These are phyloP conservation scores for Coemansia sp. DNA, from an alignment of 192 early-diverging fungal species.

Conservation along the genomic window DNA sequence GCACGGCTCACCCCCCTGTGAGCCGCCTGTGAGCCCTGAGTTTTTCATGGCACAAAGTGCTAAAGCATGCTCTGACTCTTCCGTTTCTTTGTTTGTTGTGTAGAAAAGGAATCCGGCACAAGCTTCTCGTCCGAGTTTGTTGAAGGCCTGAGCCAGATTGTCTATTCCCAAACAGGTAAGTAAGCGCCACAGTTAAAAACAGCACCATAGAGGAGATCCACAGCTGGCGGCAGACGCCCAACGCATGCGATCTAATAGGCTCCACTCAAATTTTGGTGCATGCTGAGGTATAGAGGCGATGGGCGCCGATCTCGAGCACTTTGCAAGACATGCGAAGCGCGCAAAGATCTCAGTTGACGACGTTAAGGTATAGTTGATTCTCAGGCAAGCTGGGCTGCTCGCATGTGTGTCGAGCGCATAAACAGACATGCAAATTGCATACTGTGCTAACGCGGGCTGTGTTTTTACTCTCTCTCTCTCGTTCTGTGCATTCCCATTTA, in stretches of 20 bases:
- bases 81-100: background rate
- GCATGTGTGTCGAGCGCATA: too few species aligned
- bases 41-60: background rate
- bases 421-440: too few species aligned
- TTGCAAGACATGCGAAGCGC: slow-evolving; percentile 51
- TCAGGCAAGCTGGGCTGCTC: background rate
- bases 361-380: slow-evolving; percentile 24
- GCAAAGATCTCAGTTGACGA: slow-evolving; percentile 51
- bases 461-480: background rate
- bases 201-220: too few species aligned
- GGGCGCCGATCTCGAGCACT: slow-evolving; percentile 46
- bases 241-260: background rate
- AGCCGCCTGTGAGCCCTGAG: background rate
- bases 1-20: too few species aligned
- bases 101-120: slow-evolving; percentile 27
- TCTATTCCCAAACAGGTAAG: slow-evolving; percentile 42
- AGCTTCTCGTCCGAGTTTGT: slow-evolving; percentile 40
- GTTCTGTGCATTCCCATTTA: too few species aligned
- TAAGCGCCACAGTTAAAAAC: background rate
- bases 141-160: slow-evolving; percentile 41
- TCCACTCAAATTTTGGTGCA: background rate
- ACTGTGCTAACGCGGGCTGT: too few species aligned
- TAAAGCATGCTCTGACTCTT: background rate
- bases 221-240: background rate
- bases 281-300: slow-evolving; percentile 24